phyloP scores from a whole-genome alignment of 2,329 filamentous ascomycete species.

The Geosmithia flava region DNA sequence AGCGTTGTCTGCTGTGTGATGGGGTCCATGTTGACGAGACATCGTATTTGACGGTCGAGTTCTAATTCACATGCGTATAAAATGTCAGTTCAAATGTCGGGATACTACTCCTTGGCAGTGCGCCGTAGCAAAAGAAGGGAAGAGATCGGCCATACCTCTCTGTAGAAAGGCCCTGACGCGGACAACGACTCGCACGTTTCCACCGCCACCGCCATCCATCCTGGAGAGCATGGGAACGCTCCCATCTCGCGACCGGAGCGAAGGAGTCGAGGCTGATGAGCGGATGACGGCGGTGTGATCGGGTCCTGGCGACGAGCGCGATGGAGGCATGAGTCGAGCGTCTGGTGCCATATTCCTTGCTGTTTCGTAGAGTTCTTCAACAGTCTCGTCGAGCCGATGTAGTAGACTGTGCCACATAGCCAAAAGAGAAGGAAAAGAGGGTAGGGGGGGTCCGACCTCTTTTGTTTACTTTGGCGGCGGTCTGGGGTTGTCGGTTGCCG shows the following conservation, averaged over 20 bases:
- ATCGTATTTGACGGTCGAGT: conserved; percentile 65
- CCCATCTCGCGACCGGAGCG: conserved; percentile 60
- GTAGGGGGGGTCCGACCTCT: not conserved
- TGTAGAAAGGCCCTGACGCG: conserved; percentile 69
- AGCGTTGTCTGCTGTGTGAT: conserved; percentile 75
- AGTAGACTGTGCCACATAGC: conserved; percentile 26
- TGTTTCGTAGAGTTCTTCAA: conserved; percentile 25
- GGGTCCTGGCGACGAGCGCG: conserved; percentile 2
- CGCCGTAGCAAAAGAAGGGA: not conserved
- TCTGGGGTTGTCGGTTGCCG: conserved; percentile 14
- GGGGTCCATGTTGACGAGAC: conserved; percentile 86
- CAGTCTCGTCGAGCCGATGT: conserved; percentile 24
- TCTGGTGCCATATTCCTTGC: conserved; percentile 28
- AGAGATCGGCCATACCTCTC: conserved; percentile 45
- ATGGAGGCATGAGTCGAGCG: conserved; percentile 30
- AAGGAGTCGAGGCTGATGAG: conserved; percentile 69
- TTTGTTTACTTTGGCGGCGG: conserved; percentile 21
- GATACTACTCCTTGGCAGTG: not conserved
- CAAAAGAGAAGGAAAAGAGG: not conserved
- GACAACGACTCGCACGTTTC: conserved; percentile 75
- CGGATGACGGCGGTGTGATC: conserved; percentile 23
- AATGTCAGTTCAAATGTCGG: not conserved
- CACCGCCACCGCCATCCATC: conserved; percentile 55
- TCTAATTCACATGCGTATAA: conserved; percentile 39
- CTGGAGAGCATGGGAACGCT: conserved; percentile 43